Percentiles rank a stretch among this genome's conserved stretches.
phyloP scores from a whole-genome alignment of 208 protist genomes.

The Trypanosoma boissoni region DNA sequence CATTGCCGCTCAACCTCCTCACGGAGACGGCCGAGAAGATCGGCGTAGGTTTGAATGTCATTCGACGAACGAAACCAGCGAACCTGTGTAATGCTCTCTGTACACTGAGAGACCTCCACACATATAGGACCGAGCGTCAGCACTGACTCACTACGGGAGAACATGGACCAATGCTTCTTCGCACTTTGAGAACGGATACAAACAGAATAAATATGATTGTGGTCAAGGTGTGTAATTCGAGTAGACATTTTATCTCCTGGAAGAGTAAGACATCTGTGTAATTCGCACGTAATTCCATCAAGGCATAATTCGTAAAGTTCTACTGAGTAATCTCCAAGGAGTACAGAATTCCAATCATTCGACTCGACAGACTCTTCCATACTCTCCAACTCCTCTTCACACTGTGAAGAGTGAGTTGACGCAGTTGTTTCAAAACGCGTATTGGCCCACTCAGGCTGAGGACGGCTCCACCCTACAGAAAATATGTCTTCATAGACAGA shows the following conservation, averaged over 20 bases:
- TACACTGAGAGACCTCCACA: constrained; percentile 51
- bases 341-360: constrained; percentile 33
- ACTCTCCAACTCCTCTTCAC: too few relatives aligned
- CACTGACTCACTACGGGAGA: constrained; percentile 75
- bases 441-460: constrained; percentile 40
- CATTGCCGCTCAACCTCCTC: constrained; percentile 60
- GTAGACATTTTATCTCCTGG: constrained; percentile 44
- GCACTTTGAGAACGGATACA: constrained; percentile 75
- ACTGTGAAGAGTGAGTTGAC: background rate
- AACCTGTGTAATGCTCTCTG: constrained; percentile 63
- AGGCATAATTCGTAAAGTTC: constrained; percentile 74
- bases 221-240: constrained; percentile 54
- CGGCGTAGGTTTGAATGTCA: constrained; percentile 42
- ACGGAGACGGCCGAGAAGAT: constrained; percentile 42
- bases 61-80: constrained; percentile 61
- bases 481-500: constrained; percentile 74
- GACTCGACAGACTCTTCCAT: too few relatives aligned
- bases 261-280: constrained; percentile 49
- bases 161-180: constrained; percentile 80
- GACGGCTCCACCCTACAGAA: constrained; percentile 72
- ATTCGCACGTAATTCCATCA: constrained; percentile 57
- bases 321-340: constrained; percentile 74
- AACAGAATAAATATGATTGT: constrained; percentile 82
- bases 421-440: background rate
- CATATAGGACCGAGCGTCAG: constrained; percentile 74